Evolutionary conservation across 192 early-diverging fungal genomes (phyloP).

Genomic region (Umbelopsis ramanniana): DNA sequence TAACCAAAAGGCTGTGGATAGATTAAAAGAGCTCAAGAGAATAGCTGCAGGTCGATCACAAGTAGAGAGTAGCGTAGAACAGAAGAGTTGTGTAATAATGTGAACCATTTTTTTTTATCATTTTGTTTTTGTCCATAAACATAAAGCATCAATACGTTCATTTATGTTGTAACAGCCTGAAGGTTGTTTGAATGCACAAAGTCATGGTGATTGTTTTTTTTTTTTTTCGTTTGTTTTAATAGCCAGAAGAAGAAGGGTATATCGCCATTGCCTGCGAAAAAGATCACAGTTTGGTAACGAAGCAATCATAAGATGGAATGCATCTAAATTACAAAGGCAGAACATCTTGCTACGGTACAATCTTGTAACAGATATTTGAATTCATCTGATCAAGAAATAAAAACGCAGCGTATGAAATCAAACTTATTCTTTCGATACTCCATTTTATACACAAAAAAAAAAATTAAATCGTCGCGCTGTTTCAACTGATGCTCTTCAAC

Average conservation of each 20-base stretch:
- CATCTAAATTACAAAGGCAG: neutral
- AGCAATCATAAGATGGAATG: neutral
- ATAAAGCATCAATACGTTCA: neutral
- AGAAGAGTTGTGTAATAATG: constrained; percentile 18
- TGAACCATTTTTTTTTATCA: neutral
- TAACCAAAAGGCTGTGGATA: constrained; percentile 79
- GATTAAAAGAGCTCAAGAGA: constrained; percentile 83
- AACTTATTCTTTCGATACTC: neutral
- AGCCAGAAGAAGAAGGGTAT: neutral
- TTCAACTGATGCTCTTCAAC: neutral
- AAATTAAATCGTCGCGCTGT: neutral
- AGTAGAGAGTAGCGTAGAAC: neutral
- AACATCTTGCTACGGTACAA: constrained; percentile 16
- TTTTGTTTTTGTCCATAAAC: neutral
- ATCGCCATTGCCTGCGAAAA: constrained; percentile 2
- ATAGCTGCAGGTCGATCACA: constrained; percentile 29
- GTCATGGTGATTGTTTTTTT: neutral
- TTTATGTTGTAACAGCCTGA: neutral
- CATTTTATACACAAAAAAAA: too few species aligned
- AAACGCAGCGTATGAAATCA: constrained; percentile 6
- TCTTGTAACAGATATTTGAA: constrained; percentile 12
- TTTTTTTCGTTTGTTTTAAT: neutral
- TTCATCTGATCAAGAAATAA: constrained; percentile 23
- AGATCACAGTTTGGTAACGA: neutral
- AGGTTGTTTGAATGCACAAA: neutral